Evolutionary conservation across 2,329 filamentous ascomycete genomes (phyloP).

Genomic region (Aureobasidium leucospermi): DNA sequence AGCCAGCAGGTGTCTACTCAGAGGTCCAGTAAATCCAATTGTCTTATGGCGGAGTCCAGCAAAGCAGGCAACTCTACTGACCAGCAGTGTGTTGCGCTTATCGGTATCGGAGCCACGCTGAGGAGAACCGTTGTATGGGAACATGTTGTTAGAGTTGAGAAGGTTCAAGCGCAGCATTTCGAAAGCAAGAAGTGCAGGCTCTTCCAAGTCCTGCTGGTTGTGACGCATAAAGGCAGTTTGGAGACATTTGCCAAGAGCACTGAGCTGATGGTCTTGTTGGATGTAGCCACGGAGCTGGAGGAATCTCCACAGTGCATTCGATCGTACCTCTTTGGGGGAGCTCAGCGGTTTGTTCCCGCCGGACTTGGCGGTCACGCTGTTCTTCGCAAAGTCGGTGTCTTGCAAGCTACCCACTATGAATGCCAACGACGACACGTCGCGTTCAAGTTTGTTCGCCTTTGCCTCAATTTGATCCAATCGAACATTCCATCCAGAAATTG

Average conservation of each 20-base stretch:
- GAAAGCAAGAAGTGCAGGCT: conserved; percentile 73
- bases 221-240: conserved; percentile 43
- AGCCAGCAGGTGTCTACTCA: conserved; percentile 80
- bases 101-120: conserved; percentile 59
- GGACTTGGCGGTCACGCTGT: conserved; percentile 51
- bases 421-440: conserved; percentile 36
- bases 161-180: conserved; percentile 76
- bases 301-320: conserved; percentile 81
- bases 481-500: conserved; percentile 65
- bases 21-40: conserved; percentile 87
- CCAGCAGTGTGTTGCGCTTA: conserved; percentile 67
- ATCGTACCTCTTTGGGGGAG: conserved; percentile 62
- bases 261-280: conserved; percentile 69
- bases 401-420: conserved; percentile 52
- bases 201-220: conserved; percentile 51
- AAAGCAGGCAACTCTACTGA: conserved; percentile 79
- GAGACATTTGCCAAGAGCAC: conserved; percentile 75
- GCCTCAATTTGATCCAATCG: conserved; percentile 31
- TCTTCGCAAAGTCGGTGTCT: conserved; percentile 61
- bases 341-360: conserved; percentile 37
- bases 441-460: conserved; percentile 16
- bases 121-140: conserved; percentile 51
- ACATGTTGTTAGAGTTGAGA: conserved; percentile 64
- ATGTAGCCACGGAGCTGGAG: conserved; percentile 83
- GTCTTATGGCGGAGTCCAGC: conserved; percentile 73